Conservation (phyloP, 441 rosid genomes). For the Metrosideros polymorpha region DNA sequence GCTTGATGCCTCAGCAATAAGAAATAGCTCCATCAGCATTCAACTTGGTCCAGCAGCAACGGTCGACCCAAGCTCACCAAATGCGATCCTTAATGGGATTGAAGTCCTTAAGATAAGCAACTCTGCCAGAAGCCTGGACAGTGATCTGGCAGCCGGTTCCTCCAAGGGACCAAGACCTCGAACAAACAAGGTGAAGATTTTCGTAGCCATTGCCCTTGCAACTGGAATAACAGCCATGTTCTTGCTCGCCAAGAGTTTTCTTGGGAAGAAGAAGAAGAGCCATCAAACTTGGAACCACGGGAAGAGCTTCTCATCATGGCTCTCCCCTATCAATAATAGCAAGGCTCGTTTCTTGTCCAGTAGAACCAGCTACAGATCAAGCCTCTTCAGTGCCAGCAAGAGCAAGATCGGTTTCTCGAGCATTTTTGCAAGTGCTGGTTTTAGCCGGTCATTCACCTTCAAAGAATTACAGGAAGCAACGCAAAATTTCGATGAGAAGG, state of each 20-base stretch:
- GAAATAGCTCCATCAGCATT: constrained; percentile 26
- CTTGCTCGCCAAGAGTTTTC: constrained; percentile 22
- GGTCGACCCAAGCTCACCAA: constrained; percentile 17
- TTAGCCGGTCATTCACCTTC: constrained; percentile 39
- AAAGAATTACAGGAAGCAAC: constrained; percentile 39
- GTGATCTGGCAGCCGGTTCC: constrained; percentile 17
- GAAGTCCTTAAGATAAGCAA: constrained; percentile 52
- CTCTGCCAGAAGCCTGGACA: constrained; percentile 35
- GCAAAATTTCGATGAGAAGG: constrained; percentile 42
- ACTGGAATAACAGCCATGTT: constrained; percentile 31
- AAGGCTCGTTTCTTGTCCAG: constrained; percentile 32
- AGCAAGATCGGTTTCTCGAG: constrained; percentile 43
- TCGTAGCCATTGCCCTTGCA: constrained; percentile 29
- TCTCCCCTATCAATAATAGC: constrained; percentile 32
- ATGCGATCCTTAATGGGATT: constrained; percentile 49
- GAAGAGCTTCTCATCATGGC: constrained; percentile 67
- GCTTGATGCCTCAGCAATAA: constrained; percentile 24
- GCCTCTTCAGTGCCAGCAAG: constrained; percentile 34
- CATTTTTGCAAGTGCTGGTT: constrained; percentile 32
- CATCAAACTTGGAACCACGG: constrained; percentile 46
- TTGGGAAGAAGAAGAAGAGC: constrained; percentile 26
- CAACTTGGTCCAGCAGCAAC: constrained; percentile 36
- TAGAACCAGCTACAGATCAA: constrained; percentile 43
- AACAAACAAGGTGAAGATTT: constrained; percentile 24
- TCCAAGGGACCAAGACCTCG: constrained; percentile 11